phyloP scores from a whole-genome alignment of 2,329 filamentous ascomycete species.

The Sphaerostilbella broomeana region DNA sequence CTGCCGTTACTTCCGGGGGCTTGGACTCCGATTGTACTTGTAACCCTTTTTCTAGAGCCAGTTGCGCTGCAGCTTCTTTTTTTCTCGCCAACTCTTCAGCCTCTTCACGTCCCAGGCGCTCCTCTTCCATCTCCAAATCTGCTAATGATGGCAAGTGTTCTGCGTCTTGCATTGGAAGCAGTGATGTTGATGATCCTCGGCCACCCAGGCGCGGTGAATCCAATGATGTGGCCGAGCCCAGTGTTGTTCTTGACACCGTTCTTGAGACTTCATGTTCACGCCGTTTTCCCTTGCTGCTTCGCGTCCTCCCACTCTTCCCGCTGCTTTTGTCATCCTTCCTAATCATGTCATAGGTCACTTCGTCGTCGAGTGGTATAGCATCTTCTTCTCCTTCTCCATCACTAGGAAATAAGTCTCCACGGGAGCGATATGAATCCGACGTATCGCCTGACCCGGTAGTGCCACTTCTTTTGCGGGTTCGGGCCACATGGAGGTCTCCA shows the following conservation, averaged over 20 bases:
- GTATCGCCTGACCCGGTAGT: conserved; percentile 77
- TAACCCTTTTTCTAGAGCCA: conserved; percentile 46
- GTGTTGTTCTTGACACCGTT: conserved; percentile 52
- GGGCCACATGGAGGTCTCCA: conserved; percentile 24
- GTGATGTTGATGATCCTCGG: conserved; percentile 23
- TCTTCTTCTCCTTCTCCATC: conserved; percentile 83
- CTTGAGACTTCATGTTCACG: conserved; percentile 36
- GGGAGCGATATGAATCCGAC: conserved; percentile 76
- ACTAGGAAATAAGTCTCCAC: conserved; percentile 86
- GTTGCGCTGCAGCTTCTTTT: conserved; percentile 43
- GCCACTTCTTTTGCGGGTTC: conserved; percentile 57
- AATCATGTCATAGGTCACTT: conserved; percentile 79
- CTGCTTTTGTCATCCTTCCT: conserved; percentile 70
- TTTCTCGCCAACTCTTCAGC: conserved; percentile 47
- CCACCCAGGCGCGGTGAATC: conserved; percentile 25
- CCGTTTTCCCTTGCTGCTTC: conserved; percentile 54
- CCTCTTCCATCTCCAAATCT: conserved; percentile 48
- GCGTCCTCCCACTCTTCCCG: conserved; percentile 45
- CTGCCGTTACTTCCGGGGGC: conserved; percentile 23
- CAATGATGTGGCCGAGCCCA: conserved; percentile 38
- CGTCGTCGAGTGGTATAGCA: conserved; percentile 85
- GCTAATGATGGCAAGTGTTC: conserved; percentile 40
- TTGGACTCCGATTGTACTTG: conserved; percentile 19
- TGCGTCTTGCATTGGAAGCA: conserved; percentile 31
- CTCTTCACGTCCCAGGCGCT: conserved; percentile 44